phyloP scores from a whole-genome alignment of 805 yeast species.

The Monosporozyma unispora region DNA sequence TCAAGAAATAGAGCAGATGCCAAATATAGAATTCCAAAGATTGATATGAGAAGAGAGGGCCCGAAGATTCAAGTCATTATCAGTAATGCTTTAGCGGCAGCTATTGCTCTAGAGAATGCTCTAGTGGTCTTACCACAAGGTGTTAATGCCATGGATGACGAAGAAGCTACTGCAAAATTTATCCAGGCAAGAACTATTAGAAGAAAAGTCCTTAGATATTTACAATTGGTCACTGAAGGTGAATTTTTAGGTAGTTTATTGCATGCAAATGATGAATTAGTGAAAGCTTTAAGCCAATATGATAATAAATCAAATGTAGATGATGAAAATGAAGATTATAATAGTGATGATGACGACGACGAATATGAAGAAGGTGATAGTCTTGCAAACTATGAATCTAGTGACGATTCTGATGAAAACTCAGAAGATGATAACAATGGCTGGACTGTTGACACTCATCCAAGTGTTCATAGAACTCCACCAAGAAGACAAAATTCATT shows the following conservation, averaged over 20 bases:
- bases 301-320: constrained; percentile 45
- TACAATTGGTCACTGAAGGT: constrained; percentile 77
- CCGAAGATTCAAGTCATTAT: constrained; percentile 61
- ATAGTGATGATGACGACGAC: constrained; percentile 33
- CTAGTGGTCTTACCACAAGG: constrained; percentile 39
- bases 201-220: constrained; percentile 66
- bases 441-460: constrained; percentile 1
- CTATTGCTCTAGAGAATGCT: constrained; percentile 60
- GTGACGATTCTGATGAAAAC: constrained; percentile 15
- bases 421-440: constrained; percentile 7
- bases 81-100: constrained; percentile 66
- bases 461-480: not conserved
- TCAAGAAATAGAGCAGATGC: constrained; percentile 14
- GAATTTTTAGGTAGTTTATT: constrained; percentile 82
- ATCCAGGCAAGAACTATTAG: constrained; percentile 68
- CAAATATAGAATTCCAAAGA: constrained; percentile 51
- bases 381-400: constrained; percentile 25
- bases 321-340: constrained; percentile 36
- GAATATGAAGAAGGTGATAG: constrained; percentile 31
- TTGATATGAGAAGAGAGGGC: constrained; percentile 59
- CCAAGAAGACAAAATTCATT: not conserved
- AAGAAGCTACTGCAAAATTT: constrained; percentile 53
- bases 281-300: constrained; percentile 57
- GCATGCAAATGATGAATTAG: constrained; percentile 85
- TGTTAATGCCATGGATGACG: constrained; percentile 54